phyloP scores from a whole-genome alignment of 208 protist genomes.

The Endotrypanum monterogeii region DNA sequence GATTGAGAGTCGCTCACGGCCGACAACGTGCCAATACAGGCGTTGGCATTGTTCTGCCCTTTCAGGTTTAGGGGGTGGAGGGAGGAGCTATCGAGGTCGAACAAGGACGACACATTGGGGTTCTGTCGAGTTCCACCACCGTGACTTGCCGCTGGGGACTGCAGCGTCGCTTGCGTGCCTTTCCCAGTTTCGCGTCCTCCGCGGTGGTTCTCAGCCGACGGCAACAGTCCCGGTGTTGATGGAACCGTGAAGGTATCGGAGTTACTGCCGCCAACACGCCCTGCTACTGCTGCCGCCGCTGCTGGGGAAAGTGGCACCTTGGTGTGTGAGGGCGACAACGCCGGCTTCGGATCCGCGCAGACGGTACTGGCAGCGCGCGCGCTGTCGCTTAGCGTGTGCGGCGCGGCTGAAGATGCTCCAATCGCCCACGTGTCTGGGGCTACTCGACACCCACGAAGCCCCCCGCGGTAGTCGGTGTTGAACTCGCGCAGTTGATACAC shows the following conservation, averaged over 20 bases:
- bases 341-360: not conserved
- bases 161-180: not conserved
- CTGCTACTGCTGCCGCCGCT: too few species aligned
- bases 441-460: slow-evolving; percentile 15
- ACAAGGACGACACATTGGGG: slow-evolving; percentile 13
- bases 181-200: not conserved
- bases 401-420: not conserved
- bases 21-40: not conserved
- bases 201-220: not conserved
- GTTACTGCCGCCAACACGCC: not conserved
- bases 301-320: not conserved
- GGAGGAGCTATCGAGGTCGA: slow-evolving; percentile 1
- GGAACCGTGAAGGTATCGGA: slow-evolving; percentile 24
- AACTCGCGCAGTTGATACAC: slow-evolving; percentile 52
- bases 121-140: not conserved
- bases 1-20: not conserved
- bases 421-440: not conserved
- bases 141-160: not conserved
- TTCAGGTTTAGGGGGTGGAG: not conserved
- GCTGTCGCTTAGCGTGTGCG: slow-evolving; percentile 49
- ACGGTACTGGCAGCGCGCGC: not conserved
- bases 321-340: not conserved
- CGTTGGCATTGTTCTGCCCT: not conserved
- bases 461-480: slow-evolving; percentile 65
- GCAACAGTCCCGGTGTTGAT: slow-evolving; percentile 21